A percentile compares a stretch with the other conserved stretches of the same genome.
Conservation (phyloP, 768 basidiomycete genomes). For the Amyloporia xantha region DNA sequence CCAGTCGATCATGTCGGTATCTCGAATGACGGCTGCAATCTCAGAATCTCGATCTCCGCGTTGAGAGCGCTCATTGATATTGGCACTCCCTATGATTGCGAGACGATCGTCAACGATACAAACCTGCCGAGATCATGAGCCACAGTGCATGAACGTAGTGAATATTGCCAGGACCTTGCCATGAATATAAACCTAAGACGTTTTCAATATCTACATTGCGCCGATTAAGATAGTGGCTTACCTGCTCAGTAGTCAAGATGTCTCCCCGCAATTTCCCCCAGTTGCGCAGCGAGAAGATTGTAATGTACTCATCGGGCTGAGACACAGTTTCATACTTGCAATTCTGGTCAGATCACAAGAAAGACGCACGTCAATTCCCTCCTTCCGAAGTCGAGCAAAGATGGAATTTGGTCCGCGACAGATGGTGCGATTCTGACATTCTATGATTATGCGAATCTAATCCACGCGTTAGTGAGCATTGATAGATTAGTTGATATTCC, state of each 20-base stretch:
- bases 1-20: conserved; percentile 97
- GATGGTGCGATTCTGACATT: conserved; percentile 90
- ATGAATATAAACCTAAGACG: conserved; percentile 81
- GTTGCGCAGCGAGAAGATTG: conserved; percentile 83
- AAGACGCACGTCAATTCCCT: conserved; percentile 74
- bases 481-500: conserved; percentile 25
- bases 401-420: conserved; percentile 88
- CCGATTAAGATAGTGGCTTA: conserved; percentile 20
- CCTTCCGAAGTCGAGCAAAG: conserved; percentile 75
- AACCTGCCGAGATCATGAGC: conserved; percentile 17
- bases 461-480: no score
- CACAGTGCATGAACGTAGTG: neutral
- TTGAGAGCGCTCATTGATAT: conserved; percentile 96
- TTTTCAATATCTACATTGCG: conserved; percentile 9
- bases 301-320: conserved; percentile 89
- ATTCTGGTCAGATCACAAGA: neutral
- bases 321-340: conserved; percentile 1
- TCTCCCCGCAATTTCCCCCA: conserved; percentile 91
- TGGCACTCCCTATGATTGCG: conserved; percentile 92
- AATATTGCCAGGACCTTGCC: conserved; percentile 48
- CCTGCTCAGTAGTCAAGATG: conserved; percentile 83
- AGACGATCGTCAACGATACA: conserved; percentile 93
- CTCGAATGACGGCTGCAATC: conserved; percentile 84
- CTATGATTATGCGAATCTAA: conserved; percentile 88
- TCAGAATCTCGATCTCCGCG: conserved; percentile 97